These are phyloP conservation scores for Populus hybrid DNA, from an alignment of 441 rosid genomes.

Conservation along the genomic window DNA sequence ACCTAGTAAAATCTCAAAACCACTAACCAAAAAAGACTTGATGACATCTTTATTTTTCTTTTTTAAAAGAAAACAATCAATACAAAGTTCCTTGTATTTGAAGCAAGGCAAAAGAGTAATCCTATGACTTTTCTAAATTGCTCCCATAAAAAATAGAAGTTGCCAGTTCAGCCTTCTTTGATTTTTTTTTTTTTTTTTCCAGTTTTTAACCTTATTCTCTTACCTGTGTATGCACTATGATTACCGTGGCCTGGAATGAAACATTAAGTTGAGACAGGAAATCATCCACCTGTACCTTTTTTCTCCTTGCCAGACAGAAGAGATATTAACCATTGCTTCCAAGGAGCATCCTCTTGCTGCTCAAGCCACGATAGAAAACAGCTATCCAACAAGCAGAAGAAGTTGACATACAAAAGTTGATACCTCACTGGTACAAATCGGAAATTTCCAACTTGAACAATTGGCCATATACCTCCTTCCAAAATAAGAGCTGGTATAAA, in stretches of 20 bases:
- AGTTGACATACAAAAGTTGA: constrained; percentile 50
- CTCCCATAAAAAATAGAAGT: not conserved
- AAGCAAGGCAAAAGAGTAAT: too few relatives aligned
- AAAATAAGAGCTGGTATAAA: constrained; percentile 43
- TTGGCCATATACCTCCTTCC: constrained; percentile 56
- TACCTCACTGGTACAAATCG: constrained; percentile 53
- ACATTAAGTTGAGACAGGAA: not conserved
- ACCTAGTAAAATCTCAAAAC: too few relatives aligned
- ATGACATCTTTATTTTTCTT: too few relatives aligned
- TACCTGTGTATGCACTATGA: not conserved
- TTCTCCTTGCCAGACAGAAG: constrained; percentile 22
- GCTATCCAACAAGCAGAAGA: constrained; percentile 62
- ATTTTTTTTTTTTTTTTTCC: not conserved
- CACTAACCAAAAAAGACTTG: too few relatives aligned
- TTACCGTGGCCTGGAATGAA: not conserved
- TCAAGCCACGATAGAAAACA: constrained; percentile 55
- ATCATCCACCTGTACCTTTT: constrained; percentile 27
- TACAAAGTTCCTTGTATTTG: too few relatives aligned
- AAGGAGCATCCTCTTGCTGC: constrained; percentile 59
- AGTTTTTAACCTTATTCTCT: not conserved
- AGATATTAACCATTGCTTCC: constrained; percentile 51
- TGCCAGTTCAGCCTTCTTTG: not conserved
- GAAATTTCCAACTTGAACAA: constrained; percentile 46
- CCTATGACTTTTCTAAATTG: not conserved
- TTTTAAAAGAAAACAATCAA: too few relatives aligned